These are phyloP conservation scores for Adansonia gregorii DNA, from an alignment of 441 rosid genomes.

Conservation along the genomic window DNA sequence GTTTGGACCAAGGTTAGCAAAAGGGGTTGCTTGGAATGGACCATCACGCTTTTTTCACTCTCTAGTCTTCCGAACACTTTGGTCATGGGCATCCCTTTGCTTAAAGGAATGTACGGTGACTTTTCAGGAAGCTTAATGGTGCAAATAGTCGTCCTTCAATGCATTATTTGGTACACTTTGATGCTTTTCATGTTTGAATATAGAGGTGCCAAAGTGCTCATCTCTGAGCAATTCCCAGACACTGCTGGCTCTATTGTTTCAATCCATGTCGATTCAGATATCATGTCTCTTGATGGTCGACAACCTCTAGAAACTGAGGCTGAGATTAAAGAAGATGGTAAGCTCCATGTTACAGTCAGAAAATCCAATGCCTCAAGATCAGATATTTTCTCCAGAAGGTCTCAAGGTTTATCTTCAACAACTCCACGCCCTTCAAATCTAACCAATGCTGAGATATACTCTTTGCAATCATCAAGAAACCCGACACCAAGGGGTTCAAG, in stretches of 20 bases:
- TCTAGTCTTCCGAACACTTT: conserved; percentile 76
- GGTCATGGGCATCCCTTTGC: conserved; percentile 79
- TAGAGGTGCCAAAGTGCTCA: conserved; percentile 75
- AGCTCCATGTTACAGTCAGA: conserved; percentile 85
- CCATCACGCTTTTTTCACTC: conserved; percentile 68
- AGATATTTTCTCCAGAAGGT: conserved; percentile 63
- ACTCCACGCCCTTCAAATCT: conserved; percentile 76
- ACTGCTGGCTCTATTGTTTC: conserved; percentile 94
- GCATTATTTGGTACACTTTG: conserved; percentile 79
- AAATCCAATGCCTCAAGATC: conserved; percentile 88
- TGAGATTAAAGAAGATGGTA: conserved; percentile 88
- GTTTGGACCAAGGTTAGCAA: conserved; percentile 52
- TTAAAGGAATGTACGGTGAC: conserved; percentile 72
- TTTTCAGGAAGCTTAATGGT: conserved; percentile 72
- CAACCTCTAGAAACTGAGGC: conserved; percentile 91
- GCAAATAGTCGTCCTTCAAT: conserved; percentile 75
- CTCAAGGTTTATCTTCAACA: conserved; percentile 58
- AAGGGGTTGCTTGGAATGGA: conserved; percentile 71
- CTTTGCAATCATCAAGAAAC: conserved; percentile 83
- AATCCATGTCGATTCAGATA: conserved; percentile 90
- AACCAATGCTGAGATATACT: conserved; percentile 91
- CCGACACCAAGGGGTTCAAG: conserved; percentile 97
- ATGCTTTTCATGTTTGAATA: conserved; percentile 72
- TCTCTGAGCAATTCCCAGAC: conserved; percentile 91
- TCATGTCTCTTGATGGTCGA: conserved; percentile 90